phyloP scores from a whole-genome alignment of 2,329 filamentous ascomycete species.

The Hirsutella rhossiliensis region DNA sequence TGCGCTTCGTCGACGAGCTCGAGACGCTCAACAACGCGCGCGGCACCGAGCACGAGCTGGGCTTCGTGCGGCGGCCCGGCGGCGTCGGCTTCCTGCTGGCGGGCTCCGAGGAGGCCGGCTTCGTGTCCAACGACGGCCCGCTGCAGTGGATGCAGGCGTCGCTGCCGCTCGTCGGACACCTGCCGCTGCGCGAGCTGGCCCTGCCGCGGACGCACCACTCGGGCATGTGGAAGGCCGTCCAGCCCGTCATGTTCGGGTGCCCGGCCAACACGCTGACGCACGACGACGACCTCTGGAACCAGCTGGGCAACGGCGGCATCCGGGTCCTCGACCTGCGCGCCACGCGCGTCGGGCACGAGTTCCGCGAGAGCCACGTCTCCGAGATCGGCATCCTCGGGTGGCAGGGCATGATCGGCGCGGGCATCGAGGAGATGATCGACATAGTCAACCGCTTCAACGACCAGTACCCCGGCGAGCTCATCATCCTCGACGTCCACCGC shows the following conservation, averaged over 20 bases:
- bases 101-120: slow-evolving; percentile 15
- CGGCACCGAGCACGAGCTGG: slow-evolving; percentile 7
- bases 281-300: slow-evolving; percentile 7
- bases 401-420: slow-evolving; percentile 14
- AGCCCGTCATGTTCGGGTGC: slow-evolving; percentile 3
- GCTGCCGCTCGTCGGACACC: slow-evolving; percentile 12
- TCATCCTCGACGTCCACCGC: slow-evolving; percentile 19
- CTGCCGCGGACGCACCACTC: slow-evolving; percentile 19
- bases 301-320: slow-evolving; percentile 15
- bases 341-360: neutral
- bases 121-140: slow-evolving; percentile 13
- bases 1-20: slow-evolving; percentile 12
- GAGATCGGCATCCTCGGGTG: slow-evolving; percentile 3
- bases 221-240: slow-evolving; percentile 11
- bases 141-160: slow-evolving; percentile 17
- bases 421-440: slow-evolving; percentile 14
- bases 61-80: slow-evolving; percentile 5
- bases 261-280: slow-evolving; percentile 13
- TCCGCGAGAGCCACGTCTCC: slow-evolving; percentile 11
- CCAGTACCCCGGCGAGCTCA: slow-evolving; percentile 17
- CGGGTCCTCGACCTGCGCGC: slow-evolving; percentile 19
- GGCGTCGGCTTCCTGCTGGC: slow-evolving; percentile 16
- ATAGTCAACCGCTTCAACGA: slow-evolving; percentile 16
- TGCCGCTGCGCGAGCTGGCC: slow-evolving; percentile 16
- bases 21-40: slow-evolving; percentile 9